Base-by-base conservation (phyloP, 306 rosid species). In the Cicer arietinum region DNA sequence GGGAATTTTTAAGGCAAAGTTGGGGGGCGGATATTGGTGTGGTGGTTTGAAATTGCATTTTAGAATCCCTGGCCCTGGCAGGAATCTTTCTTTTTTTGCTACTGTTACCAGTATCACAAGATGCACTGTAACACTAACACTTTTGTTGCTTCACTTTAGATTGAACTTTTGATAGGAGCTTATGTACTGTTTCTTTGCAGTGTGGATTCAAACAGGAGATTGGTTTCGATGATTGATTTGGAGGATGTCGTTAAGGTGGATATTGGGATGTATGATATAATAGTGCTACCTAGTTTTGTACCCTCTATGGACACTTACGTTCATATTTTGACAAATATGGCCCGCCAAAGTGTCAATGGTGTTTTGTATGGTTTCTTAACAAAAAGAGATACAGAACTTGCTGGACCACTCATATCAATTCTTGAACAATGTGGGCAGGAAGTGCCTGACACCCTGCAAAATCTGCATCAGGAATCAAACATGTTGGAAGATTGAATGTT, bases 391-490 rank as follows among this genome's bases (percentile, higher is more conserved):
- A 22, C 77, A 43, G 80, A 67, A 62, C 76, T 80, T 72, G 91
- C 87, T 11, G 82, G 79, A 62, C 84, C 88, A 6, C 85, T 88
- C 57, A 75, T 82, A 10, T 53, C 78, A 75, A 83, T 81, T 74
- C 87, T 92, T 52, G 81, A 92, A 79, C 85, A 84, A 80, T 87
- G 90, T 67, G 82, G 83, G 65, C 97, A 90, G 87, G 77, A 82
- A 11, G 89, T 88, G 78, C 92, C 90, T 30, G 74, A 78, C 14
- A 67, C 86, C 74, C 74, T 90, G 45, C 45, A 79, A 72, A 71
- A 83, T 85, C 75, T 90, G 84, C 83, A 67, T 66, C 57, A 13
- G 11, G 44, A 78, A 42, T 65, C 81, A 61, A 50, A 57, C 69
- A 68, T 68, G 80, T 54, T 53, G 83, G 81, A 78, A 58, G 84